These are phyloP conservation scores for Pseudogymnoascus sp. DNA, from an alignment of 2,329 filamentous ascomycete genomes.

Conservation along the genomic window DNA sequence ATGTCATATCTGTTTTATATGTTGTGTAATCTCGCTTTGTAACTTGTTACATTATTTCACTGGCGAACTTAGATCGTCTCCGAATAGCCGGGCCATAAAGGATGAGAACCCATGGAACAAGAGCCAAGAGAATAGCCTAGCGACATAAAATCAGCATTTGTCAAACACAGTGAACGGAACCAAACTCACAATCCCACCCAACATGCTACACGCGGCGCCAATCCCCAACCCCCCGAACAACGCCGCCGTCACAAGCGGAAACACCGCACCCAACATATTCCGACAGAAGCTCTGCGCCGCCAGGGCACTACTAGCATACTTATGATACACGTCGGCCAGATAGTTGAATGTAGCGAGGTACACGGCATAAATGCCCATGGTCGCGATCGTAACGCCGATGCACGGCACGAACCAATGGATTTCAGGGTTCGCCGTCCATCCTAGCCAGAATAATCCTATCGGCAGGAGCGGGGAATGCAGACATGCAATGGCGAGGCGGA, in stretches of 20 bases:
- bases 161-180: background rate
- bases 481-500: conserved; percentile 76
- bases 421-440: conserved; percentile 56
- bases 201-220: conserved; percentile 61
- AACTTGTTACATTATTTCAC: conserved; percentile 7
- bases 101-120: conserved; percentile 82
- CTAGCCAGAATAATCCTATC: conserved; percentile 73
- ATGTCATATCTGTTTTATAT: background rate
- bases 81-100: conserved; percentile 73
- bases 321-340: conserved; percentile 78
- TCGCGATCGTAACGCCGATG: conserved; percentile 64
- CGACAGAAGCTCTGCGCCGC: conserved; percentile 82
- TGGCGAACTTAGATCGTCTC: conserved; percentile 66
- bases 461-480: conserved; percentile 69
- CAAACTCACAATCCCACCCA: conserved; percentile 56
- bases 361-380: conserved; percentile 78
- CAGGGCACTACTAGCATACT: conserved; percentile 76
- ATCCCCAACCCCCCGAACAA: conserved; percentile 70
- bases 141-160: background rate
- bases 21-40: background rate
- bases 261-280: conserved; percentile 73
- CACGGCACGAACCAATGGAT: conserved; percentile 68
- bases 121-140: conserved; percentile 49
- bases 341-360: conserved; percentile 92
- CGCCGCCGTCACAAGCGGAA: conserved; percentile 67